Evolutionary conservation across 2,329 filamentous ascomycete species (phyloP), one percentile per base, ranked within the genome.

Genomic region (Plenodomus biglobosus): DNA sequence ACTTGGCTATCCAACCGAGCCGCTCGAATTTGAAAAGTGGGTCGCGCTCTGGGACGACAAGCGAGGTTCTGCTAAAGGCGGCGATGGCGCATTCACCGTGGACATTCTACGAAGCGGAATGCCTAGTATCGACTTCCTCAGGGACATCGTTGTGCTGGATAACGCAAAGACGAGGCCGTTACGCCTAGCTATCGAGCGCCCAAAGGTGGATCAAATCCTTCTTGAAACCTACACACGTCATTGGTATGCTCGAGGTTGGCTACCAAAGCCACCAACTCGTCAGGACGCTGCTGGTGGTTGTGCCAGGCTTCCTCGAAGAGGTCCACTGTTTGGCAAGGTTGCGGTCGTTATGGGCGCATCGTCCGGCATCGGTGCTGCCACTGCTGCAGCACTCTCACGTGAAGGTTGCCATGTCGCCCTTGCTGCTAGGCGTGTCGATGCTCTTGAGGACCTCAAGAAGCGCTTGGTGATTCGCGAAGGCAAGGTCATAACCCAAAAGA

Each of bases 101-200:
- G 87, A 91, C 56, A 89, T 92, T 56, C 83, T 92, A 10, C 85
- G 87, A 40, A 86, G 87, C 54, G 88, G 88, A 51, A 91, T 92
- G 88, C 88, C 88, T 1, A 86, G 80, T 7, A 82, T 86, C 1
- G 86, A 88, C 13, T 87, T 87, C 60, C 71, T 92, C 42, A 78
- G 81, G 50, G 83, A 82, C 38, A 86, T 90, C 30, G 88, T 87
- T 0, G 84, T 91, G 1, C 82, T 92, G 35, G 84, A 88, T 66
- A 87, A 91, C 60, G 79, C 81, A 10, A 79, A 80, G 42, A 92
- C 88, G 0, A 77, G 80, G 36, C 82, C 85, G 1, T 77, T 83
- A 42, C 81, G 72, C 65, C 79, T 73, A 59, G 78, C 61, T 50
- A 76, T 91, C 1, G 76, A 83, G 56, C 80, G 87, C 4, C 85